Evolutionary conservation across 2,329 filamentous ascomycete species (phyloP), one percentile per base, ranked within the genome.

Genomic region (Apiospora saccharicola): DNA sequence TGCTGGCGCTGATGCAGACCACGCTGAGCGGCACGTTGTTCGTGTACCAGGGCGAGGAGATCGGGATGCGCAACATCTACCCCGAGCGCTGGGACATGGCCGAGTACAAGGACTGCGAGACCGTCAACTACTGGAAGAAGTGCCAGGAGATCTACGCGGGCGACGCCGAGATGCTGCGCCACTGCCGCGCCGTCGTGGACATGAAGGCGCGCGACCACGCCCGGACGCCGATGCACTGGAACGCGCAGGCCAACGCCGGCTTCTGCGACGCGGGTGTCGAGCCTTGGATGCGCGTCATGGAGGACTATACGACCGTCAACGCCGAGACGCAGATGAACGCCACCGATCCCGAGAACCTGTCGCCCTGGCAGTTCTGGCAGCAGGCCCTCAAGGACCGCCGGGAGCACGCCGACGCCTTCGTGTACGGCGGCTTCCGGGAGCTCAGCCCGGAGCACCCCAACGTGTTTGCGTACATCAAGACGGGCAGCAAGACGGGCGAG

Each of bases 161-260:
- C n/a, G 78, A 84, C 71, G 76, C 80, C 12, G 81, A 83, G 53
- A 81, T 79, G 41, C 80, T 89, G 1, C 82, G 82, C 16, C 82
- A 85, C 49, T 87, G 86, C 0, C 85, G 87, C 76, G 80, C 83
- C 12, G 84, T 88, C 51, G 82, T 93, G 70, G 87, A 90, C 74
- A 84, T 87, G 72, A 86, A 92, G 43, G 90, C 87, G 7, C 84
- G 91, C 44, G 91, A 94, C 78, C 89, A 94, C 77, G 87, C 90
- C 12, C 85, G 92, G n/a, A 87, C 90, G 4, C 92, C 92, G 0
- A 89, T 94, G 83, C 90, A 92, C 74, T 94, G 92, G 92, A 86
- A 86, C 71, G 84, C 79, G 0, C 82, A 82, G 0, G 79, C 83
- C 0, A 85, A 91, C 74, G 90, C 89, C 0, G 92, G 92, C 1